Percentiles rank a stretch among this genome's conserved stretches.
phyloP scores from a whole-genome alignment of 2,329 filamentous ascomycete genomes.

The Calonectria pseudoreteaudii region DNA sequence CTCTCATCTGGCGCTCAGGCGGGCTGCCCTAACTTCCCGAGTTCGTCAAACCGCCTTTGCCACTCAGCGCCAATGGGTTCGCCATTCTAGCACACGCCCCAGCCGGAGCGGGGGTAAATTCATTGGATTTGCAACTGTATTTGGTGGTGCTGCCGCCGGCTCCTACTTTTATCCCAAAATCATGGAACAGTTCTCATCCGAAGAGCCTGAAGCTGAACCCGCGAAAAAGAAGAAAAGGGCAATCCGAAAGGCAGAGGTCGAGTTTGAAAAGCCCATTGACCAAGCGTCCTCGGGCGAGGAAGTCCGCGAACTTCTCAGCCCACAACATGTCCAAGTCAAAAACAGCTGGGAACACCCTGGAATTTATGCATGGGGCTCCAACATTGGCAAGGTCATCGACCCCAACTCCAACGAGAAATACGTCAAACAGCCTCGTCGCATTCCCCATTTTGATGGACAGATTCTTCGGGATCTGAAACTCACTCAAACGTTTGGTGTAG shows the following conservation, averaged over 20 bases:
- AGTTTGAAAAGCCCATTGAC: conserved; percentile 75
- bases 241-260: conserved; percentile 62
- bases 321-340: conserved; percentile 89
- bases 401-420: conserved; percentile 81
- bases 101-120: conserved; percentile 44
- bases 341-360: conserved; percentile 85
- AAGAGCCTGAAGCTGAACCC: conserved; percentile 28
- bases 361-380: conserved; percentile 94
- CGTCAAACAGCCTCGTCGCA: conserved; percentile 83
- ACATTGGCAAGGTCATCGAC: conserved; percentile 85
- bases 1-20: conserved; percentile 44
- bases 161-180: conserved; percentile 54
- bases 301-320: conserved; percentile 80
- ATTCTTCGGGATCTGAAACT: conserved; percentile 89
- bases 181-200: conserved; percentile 40
- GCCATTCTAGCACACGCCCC: conserved; percentile 41
- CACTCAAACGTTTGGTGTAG: conserved; percentile 83
- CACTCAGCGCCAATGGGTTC: conserved; percentile 46
- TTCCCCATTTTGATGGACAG: conserved; percentile 86
- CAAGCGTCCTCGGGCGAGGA: conserved; percentile 74
- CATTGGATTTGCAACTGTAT: conserved; percentile 47
- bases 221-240: conserved; percentile 20
- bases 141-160: conserved; percentile 54
- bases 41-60: conserved; percentile 35
- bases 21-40: conserved; percentile 41